A percentile compares a stretch with the other conserved stretches of the same genome.
These are phyloP conservation scores for Leccinellum luteum DNA, from an alignment of 768 basidiomycete species.

Conservation along the genomic window DNA sequence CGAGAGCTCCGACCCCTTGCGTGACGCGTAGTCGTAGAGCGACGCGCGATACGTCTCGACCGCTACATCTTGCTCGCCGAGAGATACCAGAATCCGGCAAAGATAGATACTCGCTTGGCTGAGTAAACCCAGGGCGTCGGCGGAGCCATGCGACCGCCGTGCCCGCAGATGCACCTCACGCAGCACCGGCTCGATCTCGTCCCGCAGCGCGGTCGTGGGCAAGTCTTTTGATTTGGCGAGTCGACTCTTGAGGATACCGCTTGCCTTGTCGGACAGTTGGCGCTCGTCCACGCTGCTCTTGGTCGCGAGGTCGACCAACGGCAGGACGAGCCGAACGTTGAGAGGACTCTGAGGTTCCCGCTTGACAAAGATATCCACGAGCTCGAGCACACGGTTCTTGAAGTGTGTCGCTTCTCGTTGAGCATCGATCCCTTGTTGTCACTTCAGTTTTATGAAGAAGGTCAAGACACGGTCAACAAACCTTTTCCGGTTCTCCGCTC, in stretches of 20 bases:
- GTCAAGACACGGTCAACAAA: slow-evolving; percentile 29
- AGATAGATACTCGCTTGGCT: slow-evolving; percentile 72
- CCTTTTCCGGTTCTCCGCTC: slow-evolving; percentile 67
- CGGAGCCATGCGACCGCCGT: slow-evolving; percentile 57
- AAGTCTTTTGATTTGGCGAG: slow-evolving; percentile 73
- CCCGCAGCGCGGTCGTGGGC: slow-evolving; percentile 35
- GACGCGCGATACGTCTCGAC: slow-evolving; percentile 61
- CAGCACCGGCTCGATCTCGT: slow-evolving; percentile 45
- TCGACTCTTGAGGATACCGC: slow-evolving; percentile 70
- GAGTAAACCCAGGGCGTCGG: slow-evolving; percentile 62
- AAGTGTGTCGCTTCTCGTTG: slow-evolving; percentile 93
- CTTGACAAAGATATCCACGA: slow-evolving; percentile 83
- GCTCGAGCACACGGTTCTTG: slow-evolving; percentile 92
- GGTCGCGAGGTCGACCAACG: slow-evolving; percentile 74
- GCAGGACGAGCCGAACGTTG: slow-evolving; percentile 63
- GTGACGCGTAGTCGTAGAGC: slow-evolving; percentile 69
- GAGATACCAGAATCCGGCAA: slow-evolving; percentile 46
- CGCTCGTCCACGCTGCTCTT: slow-evolving; percentile 71
- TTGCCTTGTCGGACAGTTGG: slow-evolving; percentile 87
- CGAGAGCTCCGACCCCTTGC: slow-evolving; percentile 78
- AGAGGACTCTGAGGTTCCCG: slow-evolving; percentile 74
- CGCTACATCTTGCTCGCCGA: slow-evolving; percentile 40
- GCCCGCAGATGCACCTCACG: slow-evolving; percentile 71
- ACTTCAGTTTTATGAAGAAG: neutral
- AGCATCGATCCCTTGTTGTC: slow-evolving; percentile 51